A percentile compares a stretch with the other conserved stretches of the same genome.
Conservation (phyloP, 78 protist species). For the Cavenderia fasciculata region DNA sequence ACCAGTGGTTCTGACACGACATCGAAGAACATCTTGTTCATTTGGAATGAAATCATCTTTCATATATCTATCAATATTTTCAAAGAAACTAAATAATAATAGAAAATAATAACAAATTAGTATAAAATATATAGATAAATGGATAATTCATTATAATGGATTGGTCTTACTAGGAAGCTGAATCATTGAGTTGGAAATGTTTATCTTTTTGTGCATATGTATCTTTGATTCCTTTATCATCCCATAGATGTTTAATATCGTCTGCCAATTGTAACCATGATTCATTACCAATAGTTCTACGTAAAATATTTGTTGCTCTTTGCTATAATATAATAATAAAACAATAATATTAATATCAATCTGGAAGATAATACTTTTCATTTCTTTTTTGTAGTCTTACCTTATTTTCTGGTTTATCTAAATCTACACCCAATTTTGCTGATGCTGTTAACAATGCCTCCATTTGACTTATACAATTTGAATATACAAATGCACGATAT, state of each 20-base stretch:
- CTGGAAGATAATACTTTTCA: too few species aligned
- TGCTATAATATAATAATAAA: neutral
- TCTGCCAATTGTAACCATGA: slow-evolving; percentile 66
- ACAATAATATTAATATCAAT: neutral
- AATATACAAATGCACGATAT: slow-evolving; percentile 73
- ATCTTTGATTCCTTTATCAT: slow-evolving; percentile 71
- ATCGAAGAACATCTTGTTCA: slow-evolving; percentile 82
- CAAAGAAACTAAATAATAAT: slow-evolving; percentile 63
- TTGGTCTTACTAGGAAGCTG: slow-evolving; percentile 74
- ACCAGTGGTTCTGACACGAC: slow-evolving; percentile 89
- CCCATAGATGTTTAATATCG: slow-evolving; percentile 78
- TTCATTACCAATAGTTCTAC: slow-evolving; percentile 80
- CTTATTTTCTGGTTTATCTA: slow-evolving; percentile 70
- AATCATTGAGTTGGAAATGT: slow-evolving; percentile 83
- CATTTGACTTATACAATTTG: slow-evolving; percentile 81
- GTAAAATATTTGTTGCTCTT: slow-evolving; percentile 70
- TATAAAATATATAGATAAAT: neutral
- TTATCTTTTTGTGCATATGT: slow-evolving; percentile 76
- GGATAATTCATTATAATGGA: neutral
- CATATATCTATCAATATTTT: slow-evolving; percentile 61
- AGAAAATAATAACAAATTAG: neutral
- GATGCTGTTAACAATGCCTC: slow-evolving; percentile 75
- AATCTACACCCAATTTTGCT: slow-evolving; percentile 64
- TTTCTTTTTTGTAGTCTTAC: too few species aligned
- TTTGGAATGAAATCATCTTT: slow-evolving; percentile 83